Conservation (phyloP, 1,284 basidiomycete species). For the Butyriboletus appendiculatus region DNA sequence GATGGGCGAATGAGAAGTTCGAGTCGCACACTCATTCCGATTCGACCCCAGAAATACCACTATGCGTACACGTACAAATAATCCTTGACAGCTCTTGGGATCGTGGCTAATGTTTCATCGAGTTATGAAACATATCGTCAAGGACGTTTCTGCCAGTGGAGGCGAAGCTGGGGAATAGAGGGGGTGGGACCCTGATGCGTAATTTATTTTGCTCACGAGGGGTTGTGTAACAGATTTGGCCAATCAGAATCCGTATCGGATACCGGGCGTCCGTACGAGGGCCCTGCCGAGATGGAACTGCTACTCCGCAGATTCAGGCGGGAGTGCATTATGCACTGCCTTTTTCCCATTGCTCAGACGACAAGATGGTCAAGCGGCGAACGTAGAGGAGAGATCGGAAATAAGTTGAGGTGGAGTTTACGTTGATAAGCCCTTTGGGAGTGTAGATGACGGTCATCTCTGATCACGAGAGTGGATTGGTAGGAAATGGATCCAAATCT, state of each 20-base stretch:
- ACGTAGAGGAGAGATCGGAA: conserved; percentile 4
- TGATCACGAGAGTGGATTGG: background rate
- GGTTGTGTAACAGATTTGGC: background rate
- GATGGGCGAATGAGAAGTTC: background rate
- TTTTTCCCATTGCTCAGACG: background rate
- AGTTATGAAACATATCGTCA: conserved; percentile 1
- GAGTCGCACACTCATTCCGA: background rate
- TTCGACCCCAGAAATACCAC: background rate
- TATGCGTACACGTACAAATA: conserved; percentile 14
- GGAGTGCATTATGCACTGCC: background rate
- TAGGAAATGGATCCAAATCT: background rate
- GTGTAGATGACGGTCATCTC: background rate
- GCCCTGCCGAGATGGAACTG: background rate
- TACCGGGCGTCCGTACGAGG: background rate
- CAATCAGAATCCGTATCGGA: conserved; percentile 5
- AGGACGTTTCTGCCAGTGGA: background rate
- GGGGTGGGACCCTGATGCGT: background rate
- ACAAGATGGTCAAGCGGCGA: background rate
- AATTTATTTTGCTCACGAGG: background rate
- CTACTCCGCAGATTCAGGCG: conserved; percentile 8
- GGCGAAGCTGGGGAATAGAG: conserved; percentile 1
- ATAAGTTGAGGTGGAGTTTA: conserved; percentile 13
- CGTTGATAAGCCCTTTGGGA: conserved; percentile 1
- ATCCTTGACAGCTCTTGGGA: background rate
- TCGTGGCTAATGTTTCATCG: conserved; percentile 1